Conservation (phyloP, 2,329 filamentous ascomycete species). For the Stachybotrys elegans region DNA sequence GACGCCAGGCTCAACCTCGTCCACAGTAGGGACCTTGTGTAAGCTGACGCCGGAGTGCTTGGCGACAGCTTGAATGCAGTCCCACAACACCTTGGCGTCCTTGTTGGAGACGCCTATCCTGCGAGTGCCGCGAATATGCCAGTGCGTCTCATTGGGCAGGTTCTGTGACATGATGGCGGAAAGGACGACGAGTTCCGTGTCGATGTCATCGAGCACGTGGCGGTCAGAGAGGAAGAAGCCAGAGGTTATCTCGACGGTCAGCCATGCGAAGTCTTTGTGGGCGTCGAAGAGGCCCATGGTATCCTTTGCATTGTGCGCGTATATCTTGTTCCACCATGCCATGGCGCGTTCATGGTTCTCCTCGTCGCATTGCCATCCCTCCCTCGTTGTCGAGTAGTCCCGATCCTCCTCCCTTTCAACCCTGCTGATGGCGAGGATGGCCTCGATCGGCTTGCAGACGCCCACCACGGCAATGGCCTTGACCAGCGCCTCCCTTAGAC, state of each 20-base stretch:
- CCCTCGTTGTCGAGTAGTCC: constrained; percentile 48
- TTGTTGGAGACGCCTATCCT: neutral
- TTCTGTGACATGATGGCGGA: constrained; percentile 56
- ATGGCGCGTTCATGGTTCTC: constrained; percentile 47
- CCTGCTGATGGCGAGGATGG: constrained; percentile 49
- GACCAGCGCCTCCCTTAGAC: constrained; percentile 53
- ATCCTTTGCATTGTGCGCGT: constrained; percentile 39
- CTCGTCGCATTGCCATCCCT: constrained; percentile 53
- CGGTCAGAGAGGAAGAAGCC: constrained; percentile 54
- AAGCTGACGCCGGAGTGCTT: neutral
- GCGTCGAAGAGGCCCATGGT: constrained; percentile 28
- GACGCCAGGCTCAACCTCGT: neutral
- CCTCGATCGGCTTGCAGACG: constrained; percentile 58
- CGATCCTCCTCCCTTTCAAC: constrained; percentile 49
- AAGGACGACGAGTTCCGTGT: constrained; percentile 50
- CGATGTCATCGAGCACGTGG: constrained; percentile 45
- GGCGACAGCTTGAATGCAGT: neutral
- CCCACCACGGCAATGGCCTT: constrained; percentile 55
- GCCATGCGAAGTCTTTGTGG: constrained; percentile 40
- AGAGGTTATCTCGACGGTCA: constrained; percentile 51
- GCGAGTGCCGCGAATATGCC: constrained; percentile 33
- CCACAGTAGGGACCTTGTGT: neutral
- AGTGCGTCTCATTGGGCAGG: constrained; percentile 43
- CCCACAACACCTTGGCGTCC: neutral
- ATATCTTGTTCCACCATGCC: constrained; percentile 53